Evolutionary conservation across 192 early-diverging fungal genomes (phyloP), one percentile per base, ranked within the genome.

Genomic region (Backusella tuberculispora): DNA sequence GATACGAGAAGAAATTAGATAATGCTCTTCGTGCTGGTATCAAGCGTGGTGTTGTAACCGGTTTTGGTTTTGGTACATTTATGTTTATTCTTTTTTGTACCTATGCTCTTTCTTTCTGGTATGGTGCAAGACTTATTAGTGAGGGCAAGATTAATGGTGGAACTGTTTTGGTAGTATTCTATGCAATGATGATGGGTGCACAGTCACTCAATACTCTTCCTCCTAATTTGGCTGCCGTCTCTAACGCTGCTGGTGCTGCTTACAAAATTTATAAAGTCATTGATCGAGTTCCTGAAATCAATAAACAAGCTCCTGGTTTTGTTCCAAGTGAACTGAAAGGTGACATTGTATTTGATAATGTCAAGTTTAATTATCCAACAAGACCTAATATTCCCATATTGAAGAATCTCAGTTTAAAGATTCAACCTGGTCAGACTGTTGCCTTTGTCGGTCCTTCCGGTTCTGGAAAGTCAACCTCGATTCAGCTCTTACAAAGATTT

Each of bases 401-500:
- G 72, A 86, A 91, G 21, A 81, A 86, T 44, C 80, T 97, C 44
- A 86, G 74, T 74, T 83, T 98, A 40, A 88, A 73, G 21, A 86
- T 96, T 41, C 60, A 83, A 34, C 84, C 93, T 7, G 95, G 96
- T 12, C 82, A 90, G 76, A 92, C 90, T 6, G 90, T 95, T n/a
- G 96, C 95, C n/a, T 84, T 97, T 69, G 96, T 96, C 6, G 96
- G 96, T 47, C 85, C 83, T 43, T 93, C 92, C 6, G 97, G 97
- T 24, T 88, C 86, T 74, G 93, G 93, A 64, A 96, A 96, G 77
- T 93, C 91, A 1, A 97, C 95, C 13, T 92, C 92, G 67, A 88
- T 96, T 8, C 85, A 89, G 48, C 83, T 97, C 37, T 68, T 97
- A 17, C 88, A 95, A 81, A 88, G 96, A 38, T 96, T 97, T 78